phyloP scores from a whole-genome alignment of 345 rosid genomes.

The Euclidium syriacum region DNA sequence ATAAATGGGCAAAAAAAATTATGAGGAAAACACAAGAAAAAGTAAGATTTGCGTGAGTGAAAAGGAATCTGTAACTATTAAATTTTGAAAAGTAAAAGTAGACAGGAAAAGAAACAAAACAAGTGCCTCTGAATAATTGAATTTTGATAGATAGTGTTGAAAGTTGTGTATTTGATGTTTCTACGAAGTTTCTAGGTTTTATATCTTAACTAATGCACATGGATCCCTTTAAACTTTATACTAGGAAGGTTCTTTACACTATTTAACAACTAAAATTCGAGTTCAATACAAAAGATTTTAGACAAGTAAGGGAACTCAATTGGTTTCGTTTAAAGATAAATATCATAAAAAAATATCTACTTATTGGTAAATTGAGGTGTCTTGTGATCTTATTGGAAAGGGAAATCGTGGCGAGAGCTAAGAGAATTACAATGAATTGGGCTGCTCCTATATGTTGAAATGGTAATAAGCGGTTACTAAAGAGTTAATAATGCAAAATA shows the following conservation, averaged over 20 bases:
- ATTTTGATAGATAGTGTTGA: conserved; percentile 8
- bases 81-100: conserved; percentile 10
- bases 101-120: neutral
- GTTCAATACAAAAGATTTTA: neutral
- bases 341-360: too few relatives aligned
- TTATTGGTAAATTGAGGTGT: too few relatives aligned
- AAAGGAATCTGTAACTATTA: neutral
- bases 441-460: too few relatives aligned
- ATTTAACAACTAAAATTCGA: neutral
- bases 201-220: neutral
- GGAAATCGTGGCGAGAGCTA: too few relatives aligned
- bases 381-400: too few relatives aligned
- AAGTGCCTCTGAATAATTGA: too few relatives aligned
- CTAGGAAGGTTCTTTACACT: neutral
- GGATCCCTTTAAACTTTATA: conserved; percentile 1
- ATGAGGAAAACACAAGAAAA: neutral
- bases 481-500: too few relatives aligned
- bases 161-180: conserved; percentile 19
- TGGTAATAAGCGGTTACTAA: too few relatives aligned
- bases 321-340: too few relatives aligned
- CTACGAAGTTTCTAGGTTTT: conserved; percentile 9
- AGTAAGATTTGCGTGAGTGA: conserved; percentile 12
- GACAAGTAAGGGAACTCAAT: too few relatives aligned
- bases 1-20: neutral
- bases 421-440: too few relatives aligned